Conservation (phyloP, 1,284 basidiomycete genomes). For the Pholiota adiposa region DNA sequence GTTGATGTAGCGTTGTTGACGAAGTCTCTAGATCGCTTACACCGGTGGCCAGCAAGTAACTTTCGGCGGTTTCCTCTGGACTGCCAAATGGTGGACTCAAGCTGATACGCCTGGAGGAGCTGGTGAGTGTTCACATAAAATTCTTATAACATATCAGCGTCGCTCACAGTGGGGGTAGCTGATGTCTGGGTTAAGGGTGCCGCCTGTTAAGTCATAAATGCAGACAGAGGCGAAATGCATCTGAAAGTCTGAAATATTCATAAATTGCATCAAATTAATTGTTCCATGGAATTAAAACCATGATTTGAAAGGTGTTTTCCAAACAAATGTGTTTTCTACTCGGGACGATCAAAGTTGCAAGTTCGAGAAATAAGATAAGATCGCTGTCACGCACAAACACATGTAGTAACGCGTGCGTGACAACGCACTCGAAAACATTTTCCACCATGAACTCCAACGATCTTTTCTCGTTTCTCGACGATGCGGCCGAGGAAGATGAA, state of each 20-base stretch:
- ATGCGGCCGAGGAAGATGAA: conserved; percentile 32
- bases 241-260: no score
- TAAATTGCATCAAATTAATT: no score
- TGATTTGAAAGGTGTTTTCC: no score
- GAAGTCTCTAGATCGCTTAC: conserved; percentile 43
- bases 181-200: conserved; percentile 39
- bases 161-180: conserved; percentile 21
- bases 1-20: not conserved
- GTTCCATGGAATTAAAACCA: no score
- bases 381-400: not conserved
- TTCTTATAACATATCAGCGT: not conserved
- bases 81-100: conserved; percentile 62
- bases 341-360: no score
- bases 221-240: no score
- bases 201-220: conserved; percentile 34
- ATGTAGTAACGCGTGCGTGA: conserved; percentile 20
- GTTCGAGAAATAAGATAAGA: not conserved
- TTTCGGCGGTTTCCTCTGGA: conserved; percentile 56
- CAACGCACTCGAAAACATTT: conserved; percentile 19
- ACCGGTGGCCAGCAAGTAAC: conserved; percentile 51
- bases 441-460: conserved; percentile 41
- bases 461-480: conserved; percentile 48
- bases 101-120: conserved; percentile 56
- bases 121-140: conserved; percentile 32
- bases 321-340: no score